A percentile compares a stretch with the other conserved stretches of the same genome.
Evolutionary conservation across 2,329 filamentous ascomycete species (phyloP).

Genomic region (Pseudonectria buxi): DNA sequence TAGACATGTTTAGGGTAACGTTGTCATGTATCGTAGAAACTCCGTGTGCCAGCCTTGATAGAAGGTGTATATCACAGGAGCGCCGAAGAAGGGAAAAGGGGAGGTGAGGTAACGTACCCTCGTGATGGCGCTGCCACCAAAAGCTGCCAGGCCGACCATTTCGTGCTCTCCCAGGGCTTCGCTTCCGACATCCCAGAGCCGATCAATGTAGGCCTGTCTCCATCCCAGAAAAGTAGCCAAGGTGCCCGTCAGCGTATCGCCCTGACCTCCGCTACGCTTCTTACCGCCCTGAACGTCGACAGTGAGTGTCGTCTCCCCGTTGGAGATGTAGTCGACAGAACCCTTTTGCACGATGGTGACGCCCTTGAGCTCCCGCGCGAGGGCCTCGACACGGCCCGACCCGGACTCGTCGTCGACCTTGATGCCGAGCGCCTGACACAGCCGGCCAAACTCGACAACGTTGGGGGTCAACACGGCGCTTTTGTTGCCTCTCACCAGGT

Average conservation of each 20-base stretch:
- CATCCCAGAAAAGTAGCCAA: constrained; percentile 86
- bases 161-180: constrained; percentile 44
- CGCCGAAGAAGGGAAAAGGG: background rate
- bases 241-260: constrained; percentile 86
- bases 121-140: constrained; percentile 80
- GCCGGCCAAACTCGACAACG: constrained; percentile 79
- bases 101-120: constrained; percentile 46
- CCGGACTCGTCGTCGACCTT: constrained; percentile 40
- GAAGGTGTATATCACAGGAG: too few species aligned
- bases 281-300: constrained; percentile 73
- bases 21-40: too few species aligned
- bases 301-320: constrained; percentile 67
- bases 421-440: constrained; percentile 70
- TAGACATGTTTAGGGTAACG: background rate
- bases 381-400: constrained; percentile 49
- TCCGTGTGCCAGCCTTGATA: too few species aligned
- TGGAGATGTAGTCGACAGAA: constrained; percentile 70
- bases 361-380: constrained; percentile 73
- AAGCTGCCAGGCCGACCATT: constrained; percentile 72
- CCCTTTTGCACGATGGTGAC: constrained; percentile 94
- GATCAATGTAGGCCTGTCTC: constrained; percentile 78
- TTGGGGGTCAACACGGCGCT: constrained; percentile 91
- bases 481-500: constrained; percentile 71
- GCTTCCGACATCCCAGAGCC: constrained; percentile 60
- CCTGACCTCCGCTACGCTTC: constrained; percentile 91